Percentiles rank a stretch among this genome's conserved stretches.
Evolutionary conservation across 805 yeast genomes (phyloP).

Genomic region (Clavispora vitiphila): DNA sequence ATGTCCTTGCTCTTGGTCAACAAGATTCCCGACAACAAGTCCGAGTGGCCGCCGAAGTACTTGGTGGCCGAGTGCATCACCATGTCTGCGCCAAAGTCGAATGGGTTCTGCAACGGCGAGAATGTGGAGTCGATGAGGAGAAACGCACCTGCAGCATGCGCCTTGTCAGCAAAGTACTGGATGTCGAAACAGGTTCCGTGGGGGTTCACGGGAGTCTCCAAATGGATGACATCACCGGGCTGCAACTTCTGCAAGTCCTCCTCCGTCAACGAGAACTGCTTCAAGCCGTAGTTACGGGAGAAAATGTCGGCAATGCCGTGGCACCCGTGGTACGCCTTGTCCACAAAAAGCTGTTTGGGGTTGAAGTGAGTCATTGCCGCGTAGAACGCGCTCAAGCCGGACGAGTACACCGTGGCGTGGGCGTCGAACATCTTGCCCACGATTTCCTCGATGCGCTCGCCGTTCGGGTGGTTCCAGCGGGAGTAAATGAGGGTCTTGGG

Average conservation of each 20-base stretch:
- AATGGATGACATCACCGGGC: conserved; percentile 71
- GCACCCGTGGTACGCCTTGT: conserved; percentile 82
- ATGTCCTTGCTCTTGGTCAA: conserved; percentile 54
- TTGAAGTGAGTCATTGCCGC: conserved; percentile 66
- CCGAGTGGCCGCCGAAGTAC: conserved; percentile 95
- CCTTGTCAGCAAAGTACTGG: conserved; percentile 55
- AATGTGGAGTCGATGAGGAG: conserved; percentile 80
- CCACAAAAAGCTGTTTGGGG: conserved; percentile 72
- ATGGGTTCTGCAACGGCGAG: conserved; percentile 83
- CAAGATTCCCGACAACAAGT: conserved; percentile 75
- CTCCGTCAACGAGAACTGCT: conserved; percentile 34
- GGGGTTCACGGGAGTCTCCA: conserved; percentile 90
- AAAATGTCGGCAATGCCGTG: conserved; percentile 64
- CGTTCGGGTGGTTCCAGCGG: conserved; percentile 69
- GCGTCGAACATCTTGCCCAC: conserved; percentile 57
- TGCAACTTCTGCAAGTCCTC: conserved; percentile 43
- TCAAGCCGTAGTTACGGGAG: conserved; percentile 54
- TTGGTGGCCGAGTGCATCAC: conserved; percentile 94
- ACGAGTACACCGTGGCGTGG: conserved; percentile 63
- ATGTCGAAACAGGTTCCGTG: conserved; percentile 65
- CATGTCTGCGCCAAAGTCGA: conserved; percentile 77
- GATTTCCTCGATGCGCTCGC: conserved; percentile 61
- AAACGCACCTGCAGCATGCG: conserved; percentile 73
- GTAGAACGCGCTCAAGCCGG: conserved; percentile 78
- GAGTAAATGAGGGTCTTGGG: conserved; percentile 45